Base-by-base conservation (phyloP, 2,329 filamentous ascomycete genomes). In the Arachnomyces sp. region DNA sequence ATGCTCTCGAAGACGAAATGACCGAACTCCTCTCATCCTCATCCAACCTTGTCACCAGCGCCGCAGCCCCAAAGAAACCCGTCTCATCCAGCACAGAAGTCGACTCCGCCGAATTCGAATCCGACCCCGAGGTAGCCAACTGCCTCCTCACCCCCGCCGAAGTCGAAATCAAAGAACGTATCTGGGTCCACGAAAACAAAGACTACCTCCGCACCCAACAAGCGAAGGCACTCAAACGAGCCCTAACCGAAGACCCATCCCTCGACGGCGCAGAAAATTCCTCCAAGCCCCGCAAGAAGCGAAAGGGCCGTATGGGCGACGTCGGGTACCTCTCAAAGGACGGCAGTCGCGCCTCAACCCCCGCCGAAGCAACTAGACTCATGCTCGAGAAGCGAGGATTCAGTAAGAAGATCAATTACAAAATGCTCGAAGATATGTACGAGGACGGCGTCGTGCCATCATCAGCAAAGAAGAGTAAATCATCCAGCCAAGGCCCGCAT, bases 151-250 rank as follows among this genome's bases (percentile, higher is more conserved):
- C 74, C 0, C 75, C 81, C 1, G 76, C 78, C 3, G 89, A 96
- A 64, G 77, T 82, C 2, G 76, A 76, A 28, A 78, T 88, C 56
- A 96, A 95, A 61, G 89, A 95, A 61, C 79, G 80, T 44, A 85
- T 96, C 38, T 98, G 92, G 92, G 80, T 94, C 32, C 89, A 90
- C 44, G 82, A 89, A 57, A 96, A 98, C 62, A 88, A 92, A 59
- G 87, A 93, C 50, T 98, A 89, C 77, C 72, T 98, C 30, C 84
- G 90, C 7, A 77, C 80, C 36, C 84, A 93, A 56, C 88, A 95
- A 56, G 80, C 85, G 44, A 94, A 92, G 61, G 73, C 84, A 5
- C 82, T 93, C 42, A 77, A 84, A 30, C 77, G 80, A 44, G 86
- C 88, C 28, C 61, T 79, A 13, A 69, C 69, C n/a, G 72, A 74